Evolutionary conservation across 305 asterid genomes (phyloP).

Genomic region (Fraxinus albicans): DNA sequence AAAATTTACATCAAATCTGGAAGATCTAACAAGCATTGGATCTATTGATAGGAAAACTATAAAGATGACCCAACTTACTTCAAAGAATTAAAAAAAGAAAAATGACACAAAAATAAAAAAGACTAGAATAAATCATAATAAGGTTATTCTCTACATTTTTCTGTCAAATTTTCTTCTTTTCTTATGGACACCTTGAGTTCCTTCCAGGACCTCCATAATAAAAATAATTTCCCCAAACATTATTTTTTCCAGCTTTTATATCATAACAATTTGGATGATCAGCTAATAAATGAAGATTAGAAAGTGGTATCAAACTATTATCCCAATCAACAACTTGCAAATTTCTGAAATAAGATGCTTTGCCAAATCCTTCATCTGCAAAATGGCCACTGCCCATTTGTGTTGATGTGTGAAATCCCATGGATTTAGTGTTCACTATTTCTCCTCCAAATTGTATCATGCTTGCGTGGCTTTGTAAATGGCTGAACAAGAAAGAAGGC

Average conservation of each 20-base stretch:
- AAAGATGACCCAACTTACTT: neutral
- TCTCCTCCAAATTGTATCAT: neutral
- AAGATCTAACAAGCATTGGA: neutral
- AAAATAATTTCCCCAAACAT: neutral
- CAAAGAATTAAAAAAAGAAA: neutral
- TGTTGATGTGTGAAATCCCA: neutral
- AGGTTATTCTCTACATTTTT: neutral
- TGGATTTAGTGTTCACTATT: neutral
- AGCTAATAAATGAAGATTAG: neutral
- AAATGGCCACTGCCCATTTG: neutral
- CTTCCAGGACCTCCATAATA: neutral
- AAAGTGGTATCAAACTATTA: neutral
- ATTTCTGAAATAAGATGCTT: neutral
- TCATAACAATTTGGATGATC: neutral
- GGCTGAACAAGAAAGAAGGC: slow-evolving; percentile 17
- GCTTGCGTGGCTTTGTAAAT: neutral
- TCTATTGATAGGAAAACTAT: neutral
- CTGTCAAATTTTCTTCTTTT: neutral
- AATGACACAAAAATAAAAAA: too few relatives aligned
- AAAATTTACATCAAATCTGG: neutral
- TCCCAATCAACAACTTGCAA: neutral
- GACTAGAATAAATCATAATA: neutral
- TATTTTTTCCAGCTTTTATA: neutral
- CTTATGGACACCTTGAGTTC: neutral
- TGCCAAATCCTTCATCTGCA: neutral